These are phyloP conservation scores for Flammula alnicola DNA, from an alignment of 1,284 basidiomycete genomes.

Conservation along the genomic window DNA sequence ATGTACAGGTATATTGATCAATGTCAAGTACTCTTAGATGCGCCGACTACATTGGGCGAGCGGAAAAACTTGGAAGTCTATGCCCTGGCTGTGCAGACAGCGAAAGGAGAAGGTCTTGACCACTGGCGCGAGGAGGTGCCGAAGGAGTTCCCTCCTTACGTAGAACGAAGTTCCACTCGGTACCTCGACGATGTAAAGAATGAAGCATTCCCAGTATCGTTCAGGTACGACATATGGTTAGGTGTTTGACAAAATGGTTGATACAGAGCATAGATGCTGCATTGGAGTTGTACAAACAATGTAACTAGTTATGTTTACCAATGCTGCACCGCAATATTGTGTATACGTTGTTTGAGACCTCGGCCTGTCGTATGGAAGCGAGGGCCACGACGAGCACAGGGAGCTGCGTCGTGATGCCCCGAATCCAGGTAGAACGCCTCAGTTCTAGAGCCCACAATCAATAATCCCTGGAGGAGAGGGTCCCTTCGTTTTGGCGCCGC, in stretches of 20 bases:
- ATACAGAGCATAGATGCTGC: too few relatives aligned
- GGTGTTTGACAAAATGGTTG: too few relatives aligned
- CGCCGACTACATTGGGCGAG: constrained; percentile 53
- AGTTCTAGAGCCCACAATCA: background rate
- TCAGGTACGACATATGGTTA: constrained; percentile 48
- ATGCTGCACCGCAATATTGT: too few relatives aligned
- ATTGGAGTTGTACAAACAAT: too few relatives aligned
- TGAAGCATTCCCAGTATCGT: constrained; percentile 41
- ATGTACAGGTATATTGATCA: constrained; percentile 69
- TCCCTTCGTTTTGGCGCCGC: background rate
- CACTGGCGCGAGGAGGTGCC: constrained; percentile 33
- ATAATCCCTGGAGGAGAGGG: background rate
- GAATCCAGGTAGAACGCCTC: background rate
- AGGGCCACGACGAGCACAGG: too few relatives aligned
- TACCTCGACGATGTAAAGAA: constrained; percentile 34
- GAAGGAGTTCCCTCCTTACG: constrained; percentile 33
- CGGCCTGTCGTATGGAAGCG: too few relatives aligned
- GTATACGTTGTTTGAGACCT: too few relatives aligned
- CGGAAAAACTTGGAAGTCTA: constrained; percentile 63
- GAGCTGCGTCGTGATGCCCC: too few relatives aligned
- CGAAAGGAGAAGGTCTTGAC: constrained; percentile 40
- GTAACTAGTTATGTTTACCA: too few relatives aligned
- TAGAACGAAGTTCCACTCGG: constrained; percentile 34
- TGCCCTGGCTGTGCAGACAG: constrained; percentile 53
- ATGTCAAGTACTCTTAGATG: constrained; percentile 64